phyloP scores from a whole-genome alignment of 345 rosid species.

The Adansonia digitata region DNA sequence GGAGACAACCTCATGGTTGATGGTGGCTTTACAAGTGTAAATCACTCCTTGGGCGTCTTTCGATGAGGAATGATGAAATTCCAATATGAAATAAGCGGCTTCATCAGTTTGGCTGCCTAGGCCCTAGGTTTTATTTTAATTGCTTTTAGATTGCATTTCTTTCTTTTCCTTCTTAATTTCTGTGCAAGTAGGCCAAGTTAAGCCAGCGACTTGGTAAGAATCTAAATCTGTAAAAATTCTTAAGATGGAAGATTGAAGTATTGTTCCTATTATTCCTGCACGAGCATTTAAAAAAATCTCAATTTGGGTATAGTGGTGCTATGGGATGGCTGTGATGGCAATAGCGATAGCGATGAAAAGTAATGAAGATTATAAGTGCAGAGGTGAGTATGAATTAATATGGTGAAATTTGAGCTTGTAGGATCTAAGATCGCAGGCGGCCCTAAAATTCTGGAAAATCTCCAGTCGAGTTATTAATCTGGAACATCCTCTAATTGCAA shows the following conservation, averaged over 20 bases:
- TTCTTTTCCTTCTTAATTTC: background rate
- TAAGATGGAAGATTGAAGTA: background rate
- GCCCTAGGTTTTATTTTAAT: background rate
- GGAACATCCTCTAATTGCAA: background rate
- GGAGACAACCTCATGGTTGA: conserved; percentile 85
- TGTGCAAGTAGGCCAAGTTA: background rate
- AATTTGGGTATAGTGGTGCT: background rate
- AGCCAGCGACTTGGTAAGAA: background rate
- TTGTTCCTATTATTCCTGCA: background rate
- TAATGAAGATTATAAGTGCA: background rate
- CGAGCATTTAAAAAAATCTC: background rate
- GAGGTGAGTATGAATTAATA: background rate
- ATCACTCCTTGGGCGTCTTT: conserved; percentile 59
- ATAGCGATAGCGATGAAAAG: background rate
- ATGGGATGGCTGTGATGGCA: background rate
- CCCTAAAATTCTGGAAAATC: no score
- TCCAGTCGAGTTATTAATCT: background rate
- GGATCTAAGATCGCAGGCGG: background rate
- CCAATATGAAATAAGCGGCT: background rate
- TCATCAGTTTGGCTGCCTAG: background rate
- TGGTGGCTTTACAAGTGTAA: conserved; percentile 72
- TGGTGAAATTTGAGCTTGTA: background rate
- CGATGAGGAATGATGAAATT: conserved; percentile 32
- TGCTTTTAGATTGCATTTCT: background rate
- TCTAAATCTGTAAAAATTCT: background rate